Evolutionary conservation across 257 asterid genomes (phyloP).

Genomic region (Solanum stenotomum): DNA sequence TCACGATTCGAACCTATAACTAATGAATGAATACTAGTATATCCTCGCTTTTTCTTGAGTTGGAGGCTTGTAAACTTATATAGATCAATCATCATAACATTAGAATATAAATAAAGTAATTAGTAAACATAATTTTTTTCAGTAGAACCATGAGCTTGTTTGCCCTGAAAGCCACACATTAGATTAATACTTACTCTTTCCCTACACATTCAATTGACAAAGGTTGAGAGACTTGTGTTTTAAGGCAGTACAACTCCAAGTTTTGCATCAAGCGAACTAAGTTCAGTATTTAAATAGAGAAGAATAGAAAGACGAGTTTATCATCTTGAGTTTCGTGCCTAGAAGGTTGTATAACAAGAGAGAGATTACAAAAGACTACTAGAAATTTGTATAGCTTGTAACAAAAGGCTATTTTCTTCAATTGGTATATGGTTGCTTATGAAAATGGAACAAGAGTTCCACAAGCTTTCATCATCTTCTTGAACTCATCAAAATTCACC

Average conservation of each 20-base stretch:
- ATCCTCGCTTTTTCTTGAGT: too few species aligned
- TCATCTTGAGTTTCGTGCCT: not conserved
- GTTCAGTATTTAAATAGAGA: not conserved
- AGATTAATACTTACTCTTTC: not conserved
- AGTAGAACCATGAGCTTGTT: not conserved
- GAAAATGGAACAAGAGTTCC: slow-evolving; percentile 28
- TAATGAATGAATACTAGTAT: not conserved
- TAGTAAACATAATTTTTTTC: not conserved
- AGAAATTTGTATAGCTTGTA: not conserved
- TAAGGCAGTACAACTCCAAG: not conserved
- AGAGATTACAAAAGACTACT: not conserved
- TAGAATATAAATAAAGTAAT: not conserved
- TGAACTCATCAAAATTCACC: slow-evolving; percentile 73
- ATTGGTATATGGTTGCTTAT: slow-evolving; percentile 4
- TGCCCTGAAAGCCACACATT: not conserved
- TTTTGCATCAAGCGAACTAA: not conserved
- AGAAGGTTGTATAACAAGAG: not conserved
- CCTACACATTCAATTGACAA: not conserved
- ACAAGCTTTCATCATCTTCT: slow-evolving; percentile 62
- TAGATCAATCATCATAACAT: not conserved
- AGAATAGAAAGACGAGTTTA: not conserved
- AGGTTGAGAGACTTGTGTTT: not conserved
- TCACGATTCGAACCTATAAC: not conserved
- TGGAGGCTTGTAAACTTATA: too few species aligned
- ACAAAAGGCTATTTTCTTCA: not conserved